Base-by-base conservation (phyloP, 306 rosid genomes). In the Lupinus albus region DNA sequence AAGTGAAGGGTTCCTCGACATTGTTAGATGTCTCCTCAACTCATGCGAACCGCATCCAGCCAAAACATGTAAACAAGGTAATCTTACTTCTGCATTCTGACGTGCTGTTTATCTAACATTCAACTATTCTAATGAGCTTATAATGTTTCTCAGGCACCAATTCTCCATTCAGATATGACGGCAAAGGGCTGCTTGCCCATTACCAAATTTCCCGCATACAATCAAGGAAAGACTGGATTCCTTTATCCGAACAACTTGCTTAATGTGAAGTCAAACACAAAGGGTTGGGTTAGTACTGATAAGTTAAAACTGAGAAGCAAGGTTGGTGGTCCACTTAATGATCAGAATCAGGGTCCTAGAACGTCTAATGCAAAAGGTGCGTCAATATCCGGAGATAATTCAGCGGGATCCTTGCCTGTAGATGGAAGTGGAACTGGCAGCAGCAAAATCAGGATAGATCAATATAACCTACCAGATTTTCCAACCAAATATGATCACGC, bases 381-480 rank as follows among this genome's bases (percentile, higher is more conserved):
- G 9, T 58, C 71, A 35, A 15, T 49, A 41, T 74, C 84, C 6
- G 78, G 80, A 35, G 87, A 78, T 33, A 60, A 81, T 59, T 70
- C 76, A 51, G 64, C 11, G n/a, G 73, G 67, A 73, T 44, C 61
- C 57, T 36, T 21, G 50, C 74, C 57, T 2, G 21, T 76, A 2
- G 70, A 79, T 70, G 87, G 66, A 54, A 81, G 72, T 41, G 80
- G 61, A 64, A 70, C 76, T 16, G 54, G 56, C 17, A 13, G 58
- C 71, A 7, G 54, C 60, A 62, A 71, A 73, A 46, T 82, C 64
- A 71, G 53, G 81, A 78, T 55, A 70, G 94, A 85, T 72, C 85
- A 83, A 28, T 89, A 82, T 77, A 87, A 89, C 72, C 83, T 85
- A 51, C 86, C 85, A 5, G 95, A 87, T 75, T 89, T 89, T 73